Evolutionary conservation across 2,329 filamentous ascomycete genomes (phyloP).

Genomic region (Fusarium torreyae): DNA sequence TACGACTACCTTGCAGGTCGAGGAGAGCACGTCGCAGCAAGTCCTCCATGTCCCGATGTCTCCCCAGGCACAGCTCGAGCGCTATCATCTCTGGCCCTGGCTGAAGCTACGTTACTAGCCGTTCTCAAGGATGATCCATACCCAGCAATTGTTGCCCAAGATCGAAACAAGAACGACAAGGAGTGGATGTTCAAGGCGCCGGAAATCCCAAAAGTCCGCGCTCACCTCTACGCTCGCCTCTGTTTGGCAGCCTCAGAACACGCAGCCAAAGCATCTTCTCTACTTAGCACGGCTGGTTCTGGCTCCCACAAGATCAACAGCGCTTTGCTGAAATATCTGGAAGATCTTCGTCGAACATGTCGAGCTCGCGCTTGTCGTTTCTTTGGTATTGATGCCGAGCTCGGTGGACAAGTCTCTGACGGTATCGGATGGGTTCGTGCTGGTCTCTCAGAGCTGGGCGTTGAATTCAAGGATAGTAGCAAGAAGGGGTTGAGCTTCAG

Average conservation of each 20-base stretch:
- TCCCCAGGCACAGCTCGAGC: conserved; percentile 67
- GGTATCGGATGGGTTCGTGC: conserved; percentile 90
- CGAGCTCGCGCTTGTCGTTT: conserved; percentile 91
- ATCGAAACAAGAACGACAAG: conserved; percentile 84
- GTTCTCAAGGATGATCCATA: conserved; percentile 97
- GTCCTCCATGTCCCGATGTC: conserved; percentile 68
- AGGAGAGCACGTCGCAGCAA: conserved; percentile 60
- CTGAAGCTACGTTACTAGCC: conserved; percentile 90
- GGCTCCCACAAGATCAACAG: conserved; percentile 71
- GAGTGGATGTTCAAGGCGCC: conserved; percentile 98
- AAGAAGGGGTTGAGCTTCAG: conserved; percentile 72
- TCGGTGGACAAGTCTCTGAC: conserved; percentile 84
- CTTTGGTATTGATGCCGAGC: conserved; percentile 89
- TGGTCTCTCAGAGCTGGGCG: conserved; percentile 81
- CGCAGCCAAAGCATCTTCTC: conserved; percentile 77
- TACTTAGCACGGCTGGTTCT: conserved; percentile 60
- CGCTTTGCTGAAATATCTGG: conserved; percentile 79
- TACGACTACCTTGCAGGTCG: conserved; percentile 79
- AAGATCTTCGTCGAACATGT: conserved; percentile 81
- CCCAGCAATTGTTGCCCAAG: conserved; percentile 83
- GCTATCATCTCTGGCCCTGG: conserved; percentile 78
- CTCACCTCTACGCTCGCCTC: conserved; percentile 87
- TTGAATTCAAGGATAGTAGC: conserved; percentile 65
- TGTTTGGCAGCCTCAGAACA: conserved; percentile 92
- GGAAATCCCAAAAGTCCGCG: conserved; percentile 88